These are phyloP conservation scores for Novymonas esmeraldas DNA, from an alignment of 208 protist species.

Conservation along the genomic window DNA sequence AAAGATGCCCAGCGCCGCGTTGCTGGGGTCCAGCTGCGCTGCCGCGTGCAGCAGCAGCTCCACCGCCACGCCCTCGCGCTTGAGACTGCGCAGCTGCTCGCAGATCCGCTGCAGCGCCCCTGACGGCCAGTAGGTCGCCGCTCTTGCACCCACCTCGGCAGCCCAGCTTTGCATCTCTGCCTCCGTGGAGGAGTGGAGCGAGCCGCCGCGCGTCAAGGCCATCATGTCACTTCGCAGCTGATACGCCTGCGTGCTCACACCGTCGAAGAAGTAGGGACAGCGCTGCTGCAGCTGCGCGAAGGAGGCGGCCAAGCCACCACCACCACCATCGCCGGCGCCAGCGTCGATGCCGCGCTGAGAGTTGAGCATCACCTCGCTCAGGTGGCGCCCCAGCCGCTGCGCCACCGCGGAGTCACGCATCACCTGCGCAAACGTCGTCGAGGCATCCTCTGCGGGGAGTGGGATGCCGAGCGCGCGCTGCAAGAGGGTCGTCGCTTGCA, in stretches of 20 bases:
- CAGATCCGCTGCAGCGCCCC: constrained; percentile 80
- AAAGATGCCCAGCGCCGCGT: constrained; percentile 60
- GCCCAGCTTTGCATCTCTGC: constrained; percentile 64
- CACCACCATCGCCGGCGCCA: constrained; percentile 39
- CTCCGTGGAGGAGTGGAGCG: constrained; percentile 49
- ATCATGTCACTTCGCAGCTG: constrained; percentile 70
- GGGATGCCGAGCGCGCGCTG: constrained; percentile 58
- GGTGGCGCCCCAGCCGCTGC: constrained; percentile 65
- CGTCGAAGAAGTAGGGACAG: constrained; percentile 86
- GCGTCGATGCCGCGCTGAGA: constrained; percentile 50
- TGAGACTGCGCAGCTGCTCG: constrained; percentile 68
- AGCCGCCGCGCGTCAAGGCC: constrained; percentile 43
- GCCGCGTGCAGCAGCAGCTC: constrained; percentile 87
- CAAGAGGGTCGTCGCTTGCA: constrained; percentile 67
- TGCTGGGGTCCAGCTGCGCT: constrained; percentile 76
- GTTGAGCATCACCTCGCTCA: constrained; percentile 55
- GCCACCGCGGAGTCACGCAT: constrained; percentile 70
- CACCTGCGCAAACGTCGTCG: constrained; percentile 75
- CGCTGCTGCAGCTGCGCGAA: constrained; percentile 63
- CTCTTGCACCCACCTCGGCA: constrained; percentile 57
- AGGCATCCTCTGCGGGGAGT: constrained; percentile 46
- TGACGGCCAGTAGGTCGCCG: constrained; percentile 71
- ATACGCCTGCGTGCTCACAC: constrained; percentile 69
- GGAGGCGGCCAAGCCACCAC: constrained; percentile 35
- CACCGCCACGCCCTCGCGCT: constrained; percentile 71